Conservation (phyloP, 2,329 filamentous ascomycete species). For the Neoscytalidium dimidiatum region DNA sequence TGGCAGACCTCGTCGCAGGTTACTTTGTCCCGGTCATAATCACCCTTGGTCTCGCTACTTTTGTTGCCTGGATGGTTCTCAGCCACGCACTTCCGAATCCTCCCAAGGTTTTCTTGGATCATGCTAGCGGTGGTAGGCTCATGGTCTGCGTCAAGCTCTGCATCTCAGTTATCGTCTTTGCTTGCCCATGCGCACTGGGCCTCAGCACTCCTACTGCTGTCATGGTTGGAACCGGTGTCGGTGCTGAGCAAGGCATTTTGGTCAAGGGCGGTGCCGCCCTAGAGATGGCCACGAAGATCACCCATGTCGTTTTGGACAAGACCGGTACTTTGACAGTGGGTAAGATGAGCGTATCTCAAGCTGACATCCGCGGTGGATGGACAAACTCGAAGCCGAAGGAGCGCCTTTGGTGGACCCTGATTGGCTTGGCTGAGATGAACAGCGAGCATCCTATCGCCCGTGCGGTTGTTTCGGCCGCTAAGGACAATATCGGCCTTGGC, state of each 20-base stretch:
- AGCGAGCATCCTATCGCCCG: conserved; percentile 96
- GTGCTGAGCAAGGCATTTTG: conserved; percentile 93
- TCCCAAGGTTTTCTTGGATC: conserved; percentile 82
- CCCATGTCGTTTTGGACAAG: conserved; percentile 90
- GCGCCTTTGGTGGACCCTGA: conserved; percentile 90
- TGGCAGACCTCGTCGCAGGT: conserved; percentile 87
- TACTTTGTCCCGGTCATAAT: conserved; percentile 94
- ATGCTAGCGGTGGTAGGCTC: conserved; percentile 81
- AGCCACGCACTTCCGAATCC: conserved; percentile 82
- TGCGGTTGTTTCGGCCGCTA: conserved; percentile 77
- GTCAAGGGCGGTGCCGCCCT: conserved; percentile 94
- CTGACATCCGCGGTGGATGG: conserved; percentile 70
- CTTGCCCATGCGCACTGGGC: conserved; percentile 94
- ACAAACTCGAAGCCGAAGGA: conserved; percentile 65
- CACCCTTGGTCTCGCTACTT: conserved; percentile 79
- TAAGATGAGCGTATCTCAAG: conserved; percentile 87
- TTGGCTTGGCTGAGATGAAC: conserved; percentile 92
- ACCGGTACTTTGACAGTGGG: conserved; percentile 93
- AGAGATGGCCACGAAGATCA: conserved; percentile 87
- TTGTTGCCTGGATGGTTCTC: conserved; percentile 90
- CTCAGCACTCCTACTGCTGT: conserved; percentile 94
- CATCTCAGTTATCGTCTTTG: conserved; percentile 98
- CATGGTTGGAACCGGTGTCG: conserved; percentile 98
- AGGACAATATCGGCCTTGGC: conserved; percentile 71
- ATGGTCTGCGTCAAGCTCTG: conserved; percentile 98